Base-by-base conservation (phyloP, 768 basidiomycete species). In the Boletus huronensis region DNA sequence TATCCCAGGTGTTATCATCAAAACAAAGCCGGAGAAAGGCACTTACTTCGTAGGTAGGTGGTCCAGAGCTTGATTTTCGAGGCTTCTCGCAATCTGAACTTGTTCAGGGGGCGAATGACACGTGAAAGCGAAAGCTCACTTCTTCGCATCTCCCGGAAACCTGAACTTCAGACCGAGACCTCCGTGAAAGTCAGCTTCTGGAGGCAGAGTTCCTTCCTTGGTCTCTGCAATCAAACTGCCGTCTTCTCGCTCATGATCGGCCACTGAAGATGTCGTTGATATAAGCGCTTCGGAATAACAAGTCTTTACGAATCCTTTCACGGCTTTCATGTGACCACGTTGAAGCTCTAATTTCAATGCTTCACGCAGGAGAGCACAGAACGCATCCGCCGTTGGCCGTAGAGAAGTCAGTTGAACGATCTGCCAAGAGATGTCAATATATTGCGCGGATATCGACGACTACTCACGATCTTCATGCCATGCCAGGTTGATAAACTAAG, bases 61-160 rank as follows among this genome's bases (percentile, higher is more conserved):
- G 87, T 87, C 96, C 96, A 99, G 16, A 98, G 79, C 72, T 97
- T 97, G 61, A 96, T 86, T 73, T 99, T 99, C 11, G 89, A 93
- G 31, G 88, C 88, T 73, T 96, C 93, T 19, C 91, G 82, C 46
- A 96, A 75, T 72, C 92, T 93, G 56, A 3, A 38, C 38, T 13
- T 52, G 16, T 17, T 70, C 50, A 71, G 50, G 32, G 23, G 19
- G 26, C 13, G 52, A 42, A 39, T 19, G 39, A 42, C 45, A n/a
- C 21, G 36, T 29, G 45, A 38, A 58, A 13, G 23, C 40, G 9
- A 41, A 44, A 42, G 72, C 82, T 55, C 64, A 93, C 90, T 94
- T 95, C 71, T 90, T 91, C 3, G 93, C 82, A 69, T 96, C 93
- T 44, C 93, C 93, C 3, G 93, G 93, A 64, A 92, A 96, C 73